Base-by-base conservation (phyloP, 2,329 filamentous ascomycete genomes). In the Cordyceps pruinosa region DNA sequence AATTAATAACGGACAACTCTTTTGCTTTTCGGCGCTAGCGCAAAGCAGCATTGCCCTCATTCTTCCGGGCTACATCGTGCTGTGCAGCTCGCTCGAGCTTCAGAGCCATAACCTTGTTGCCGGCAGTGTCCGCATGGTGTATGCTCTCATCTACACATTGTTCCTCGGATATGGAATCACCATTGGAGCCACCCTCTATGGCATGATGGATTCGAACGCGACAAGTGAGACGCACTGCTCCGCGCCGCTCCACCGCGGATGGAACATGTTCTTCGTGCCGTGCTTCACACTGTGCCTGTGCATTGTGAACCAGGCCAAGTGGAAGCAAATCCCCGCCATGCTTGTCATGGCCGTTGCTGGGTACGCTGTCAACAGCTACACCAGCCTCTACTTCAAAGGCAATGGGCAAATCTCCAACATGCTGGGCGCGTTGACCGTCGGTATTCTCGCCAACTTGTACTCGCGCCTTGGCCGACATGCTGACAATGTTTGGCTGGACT, bases 231-330 rank as follows among this genome's bases (percentile, higher is more conserved):
- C 72, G 0, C 70, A 69, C 2, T 79, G 83, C 66, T 21, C 67
- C 10, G 53, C 72, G 32, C 73, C 77, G 0, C 77, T 86, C 52
- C 58, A 69, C 12, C 64, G 71, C 0, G 67, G 69, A 9, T 75
- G 73, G 67, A 82, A 82, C 63, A 90, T 91, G 69, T 72, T 88
- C 13, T 92, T 90, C 65, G 90, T 94, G 0, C 81, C 87, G 0
- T 72, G 79, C 6, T 96, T 93, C 70, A 84, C 89, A 4, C 68
- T 90, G 35, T 90, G 86, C 62, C 77, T 93, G 0, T 86, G 87
- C 60, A 78, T 92, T 65, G 86, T 93, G 69, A 92, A 92, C 70
- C 88, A 93, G 63, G 88, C 87, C 59, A 90, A 90, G 70, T 89
- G 82, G 82, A 86, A 83, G 64, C 89, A 93, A 67, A 81, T 85